These are phyloP conservation scores for Dacryopinax primogenitus DNA, from an alignment of 768 basidiomycete genomes.

Conservation along the genomic window DNA sequence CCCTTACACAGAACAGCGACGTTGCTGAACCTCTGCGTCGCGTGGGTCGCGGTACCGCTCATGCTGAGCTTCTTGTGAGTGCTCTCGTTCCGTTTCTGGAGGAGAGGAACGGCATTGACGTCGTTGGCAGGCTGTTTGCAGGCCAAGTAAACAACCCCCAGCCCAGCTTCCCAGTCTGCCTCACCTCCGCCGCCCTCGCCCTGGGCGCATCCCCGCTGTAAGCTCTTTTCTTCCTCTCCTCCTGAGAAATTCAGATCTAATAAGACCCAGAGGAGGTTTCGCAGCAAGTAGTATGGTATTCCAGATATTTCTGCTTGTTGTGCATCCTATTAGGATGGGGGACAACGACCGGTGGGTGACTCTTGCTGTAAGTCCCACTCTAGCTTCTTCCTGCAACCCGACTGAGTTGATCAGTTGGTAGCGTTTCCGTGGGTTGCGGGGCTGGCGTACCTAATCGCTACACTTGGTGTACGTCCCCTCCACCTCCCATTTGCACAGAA, in stretches of 20 bases:
- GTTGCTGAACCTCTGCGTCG: not conserved
- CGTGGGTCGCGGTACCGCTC: not conserved
- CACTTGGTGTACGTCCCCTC: not conserved
- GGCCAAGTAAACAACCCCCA: not conserved
- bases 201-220: not conserved
- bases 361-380: not conserved
- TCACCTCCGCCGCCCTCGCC: not conserved
- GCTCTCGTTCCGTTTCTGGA: not conserved
- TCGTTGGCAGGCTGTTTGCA: not conserved
- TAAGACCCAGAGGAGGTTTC: not conserved
- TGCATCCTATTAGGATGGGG: not conserved
- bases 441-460: not conserved
- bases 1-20: not conserved
- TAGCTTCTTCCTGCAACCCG: not conserved
- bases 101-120: not conserved
- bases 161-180: not conserved
- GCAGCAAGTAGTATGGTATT: not conserved
- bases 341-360: not conserved
- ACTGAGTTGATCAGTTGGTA: not conserved
- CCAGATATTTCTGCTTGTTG: not conserved
- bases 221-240: not conserved
- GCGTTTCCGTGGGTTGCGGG: not conserved
- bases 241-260: not conserved
- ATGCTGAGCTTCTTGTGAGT: constrained; percentile 1
- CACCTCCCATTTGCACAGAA: not conserved